phyloP scores from a whole-genome alignment of 208 protist genomes.

The Blastocrithidia nonstop region DNA sequence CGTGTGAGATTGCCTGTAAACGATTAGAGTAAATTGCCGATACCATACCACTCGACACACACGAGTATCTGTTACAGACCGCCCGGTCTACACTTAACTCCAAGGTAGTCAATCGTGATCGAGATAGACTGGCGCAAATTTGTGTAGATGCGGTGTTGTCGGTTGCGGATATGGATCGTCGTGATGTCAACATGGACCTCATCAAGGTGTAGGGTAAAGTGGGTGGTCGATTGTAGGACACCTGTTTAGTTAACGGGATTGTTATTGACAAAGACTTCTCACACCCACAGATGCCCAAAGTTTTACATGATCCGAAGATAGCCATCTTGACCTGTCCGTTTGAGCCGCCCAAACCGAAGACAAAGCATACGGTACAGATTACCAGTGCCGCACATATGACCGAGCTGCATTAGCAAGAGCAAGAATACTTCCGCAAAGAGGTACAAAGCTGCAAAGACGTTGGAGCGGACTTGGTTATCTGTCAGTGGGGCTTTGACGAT shows the following conservation, averaged over 20 bases:
- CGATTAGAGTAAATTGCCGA: slow-evolving; percentile 88
- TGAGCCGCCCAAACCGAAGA: slow-evolving; percentile 99
- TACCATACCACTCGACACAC: slow-evolving; percentile 48
- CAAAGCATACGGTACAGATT: slow-evolving; percentile 98
- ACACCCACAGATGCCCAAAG: slow-evolving; percentile 95
- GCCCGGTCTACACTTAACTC: slow-evolving; percentile 98
- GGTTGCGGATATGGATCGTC: slow-evolving; percentile 97
- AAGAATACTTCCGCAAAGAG: slow-evolving; percentile 95
- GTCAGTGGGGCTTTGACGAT: slow-evolving; percentile 99
- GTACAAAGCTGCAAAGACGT: slow-evolving; percentile 90
- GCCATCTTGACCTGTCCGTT: slow-evolving; percentile 99
- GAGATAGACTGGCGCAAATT: slow-evolving; percentile 96
- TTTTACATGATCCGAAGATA: slow-evolving; percentile 96
- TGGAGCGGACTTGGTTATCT: slow-evolving; percentile 97
- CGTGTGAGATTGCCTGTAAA: slow-evolving; percentile 90
- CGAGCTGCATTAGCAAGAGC: slow-evolving; percentile 93
- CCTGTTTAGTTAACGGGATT: slow-evolving; percentile 95
- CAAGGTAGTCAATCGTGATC: slow-evolving; percentile 96
- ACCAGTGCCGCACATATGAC: slow-evolving; percentile 89
- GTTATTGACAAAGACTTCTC: slow-evolving; percentile 99
- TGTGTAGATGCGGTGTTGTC: slow-evolving; percentile 97
- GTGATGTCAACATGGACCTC: slow-evolving; percentile 99
- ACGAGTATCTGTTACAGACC: slow-evolving; percentile 90
- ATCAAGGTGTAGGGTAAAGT: slow-evolving; percentile 99
- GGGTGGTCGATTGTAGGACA: slow-evolving; percentile 96